A percentile compares a stretch with the other conserved stretches of the same genome.
phyloP scores from a whole-genome alignment of 2,329 filamentous ascomycete genomes.

The Ambrosiella beaveri region DNA sequence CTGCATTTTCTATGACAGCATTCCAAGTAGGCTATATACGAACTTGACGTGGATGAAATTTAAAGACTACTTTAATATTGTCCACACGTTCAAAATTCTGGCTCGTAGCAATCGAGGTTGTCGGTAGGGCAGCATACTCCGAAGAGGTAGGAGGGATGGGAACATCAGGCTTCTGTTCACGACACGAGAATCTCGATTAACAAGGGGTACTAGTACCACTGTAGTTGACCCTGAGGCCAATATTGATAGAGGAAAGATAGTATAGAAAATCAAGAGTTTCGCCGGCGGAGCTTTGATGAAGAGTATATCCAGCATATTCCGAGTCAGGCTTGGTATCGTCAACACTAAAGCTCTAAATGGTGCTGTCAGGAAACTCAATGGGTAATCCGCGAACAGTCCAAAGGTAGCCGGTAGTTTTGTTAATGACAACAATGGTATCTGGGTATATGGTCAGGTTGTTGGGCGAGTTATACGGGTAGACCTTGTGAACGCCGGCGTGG shows the following conservation, averaged over 20 bases:
- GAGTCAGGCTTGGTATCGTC: conserved; percentile 1
- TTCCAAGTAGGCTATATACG: conserved; percentile 4
- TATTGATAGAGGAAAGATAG: background rate
- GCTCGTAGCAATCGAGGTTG: too few relatives aligned
- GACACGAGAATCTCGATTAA: conserved; percentile 6
- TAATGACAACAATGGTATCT: background rate
- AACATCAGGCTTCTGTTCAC: background rate
- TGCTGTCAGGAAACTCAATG: conserved; percentile 3
- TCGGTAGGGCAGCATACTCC: background rate
- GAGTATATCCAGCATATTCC: conserved; percentile 6
- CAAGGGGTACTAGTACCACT: background rate
- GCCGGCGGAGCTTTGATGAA: background rate
- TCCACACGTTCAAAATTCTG: too few relatives aligned
- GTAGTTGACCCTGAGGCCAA: background rate
- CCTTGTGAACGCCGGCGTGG: conserved; percentile 5
- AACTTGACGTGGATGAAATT: conserved; percentile 7
- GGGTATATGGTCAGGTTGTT: conserved; percentile 1
- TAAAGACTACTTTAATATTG: background rate
- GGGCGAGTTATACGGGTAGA: background rate
- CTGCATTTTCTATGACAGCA: conserved; percentile 6
- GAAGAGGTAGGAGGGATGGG: background rate
- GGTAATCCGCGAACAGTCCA: conserved; percentile 5
- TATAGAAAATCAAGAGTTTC: conserved; percentile 5
- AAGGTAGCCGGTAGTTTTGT: background rate
- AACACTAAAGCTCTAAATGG: conserved; percentile 6